These are phyloP conservation scores for Naganishia vishniacii DNA, from an alignment of 768 basidiomycete genomes.

Conservation along the genomic window DNA sequence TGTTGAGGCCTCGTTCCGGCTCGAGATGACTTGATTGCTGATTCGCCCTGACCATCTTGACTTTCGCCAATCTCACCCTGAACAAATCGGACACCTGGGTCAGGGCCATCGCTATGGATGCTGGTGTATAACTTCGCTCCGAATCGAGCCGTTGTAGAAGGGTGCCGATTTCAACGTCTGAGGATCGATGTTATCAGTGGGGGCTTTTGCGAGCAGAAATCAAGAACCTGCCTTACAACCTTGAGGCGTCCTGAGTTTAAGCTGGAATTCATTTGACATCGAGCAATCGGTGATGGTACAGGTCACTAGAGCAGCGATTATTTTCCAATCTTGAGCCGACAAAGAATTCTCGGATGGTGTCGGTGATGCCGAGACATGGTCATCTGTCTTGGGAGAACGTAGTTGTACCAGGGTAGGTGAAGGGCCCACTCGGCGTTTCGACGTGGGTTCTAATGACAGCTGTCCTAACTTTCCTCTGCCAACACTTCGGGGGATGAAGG, in stretches of 20 bases:
- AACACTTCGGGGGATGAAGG: too few relatives aligned
- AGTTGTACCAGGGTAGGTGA: too few relatives aligned
- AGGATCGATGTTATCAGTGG: neutral
- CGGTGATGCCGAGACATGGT: too few relatives aligned
- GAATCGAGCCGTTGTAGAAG: neutral
- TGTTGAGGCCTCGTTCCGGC: neutral
- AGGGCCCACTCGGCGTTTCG: too few relatives aligned
- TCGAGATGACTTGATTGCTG: neutral
- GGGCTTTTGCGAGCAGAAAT: neutral
- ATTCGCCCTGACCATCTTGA: neutral
- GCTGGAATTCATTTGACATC: neutral
- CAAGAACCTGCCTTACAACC: neutral
- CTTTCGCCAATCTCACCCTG: neutral
- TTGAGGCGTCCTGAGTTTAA: slow-evolving; percentile 15
- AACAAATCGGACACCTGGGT: neutral
- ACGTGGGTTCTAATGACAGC: too few relatives aligned
- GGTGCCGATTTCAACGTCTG: neutral
- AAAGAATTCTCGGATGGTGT: too few relatives aligned
- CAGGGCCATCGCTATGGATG: neutral
- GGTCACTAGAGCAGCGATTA: neutral
- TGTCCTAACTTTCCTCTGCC: too few relatives aligned
- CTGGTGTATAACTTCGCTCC: neutral
- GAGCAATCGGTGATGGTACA: neutral
- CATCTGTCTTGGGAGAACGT: too few relatives aligned
- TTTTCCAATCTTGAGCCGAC: neutral